phyloP scores from a whole-genome alignment of 2,329 filamentous ascomycete genomes.

The Massarina eburnea region DNA sequence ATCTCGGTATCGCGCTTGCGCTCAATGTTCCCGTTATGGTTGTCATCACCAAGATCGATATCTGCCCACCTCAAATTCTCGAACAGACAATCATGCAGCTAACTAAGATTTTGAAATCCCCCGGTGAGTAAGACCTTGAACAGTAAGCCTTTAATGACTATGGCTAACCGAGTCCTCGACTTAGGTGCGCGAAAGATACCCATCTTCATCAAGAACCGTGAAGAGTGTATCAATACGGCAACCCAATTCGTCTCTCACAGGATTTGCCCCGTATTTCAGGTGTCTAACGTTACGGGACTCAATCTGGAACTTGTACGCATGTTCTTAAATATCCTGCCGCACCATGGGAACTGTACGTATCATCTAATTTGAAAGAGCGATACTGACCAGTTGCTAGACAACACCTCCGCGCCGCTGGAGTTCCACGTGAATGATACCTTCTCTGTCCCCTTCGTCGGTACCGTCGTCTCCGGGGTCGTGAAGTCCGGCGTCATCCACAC shows the following conservation, averaged over 20 bases:
- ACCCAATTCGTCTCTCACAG: constrained; percentile 93
- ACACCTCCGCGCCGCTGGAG: constrained; percentile 81
- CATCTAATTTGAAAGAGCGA: too few relatives aligned
- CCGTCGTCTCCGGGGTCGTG: constrained; percentile 91
- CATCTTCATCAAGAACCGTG: constrained; percentile 87
- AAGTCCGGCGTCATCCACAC: constrained; percentile 81
- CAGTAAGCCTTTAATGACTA: too few relatives aligned
- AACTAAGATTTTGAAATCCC: constrained; percentile 89
- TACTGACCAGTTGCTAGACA: constrained; percentile 49
- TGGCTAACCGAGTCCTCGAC: too few relatives aligned
- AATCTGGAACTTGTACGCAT: constrained; percentile 86
- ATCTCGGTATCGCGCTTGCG: constrained; percentile 89
- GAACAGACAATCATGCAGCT: constrained; percentile 91
- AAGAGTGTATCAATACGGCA: constrained; percentile 92
- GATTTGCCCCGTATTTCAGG: constrained; percentile 96
- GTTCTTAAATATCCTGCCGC: constrained; percentile 93
- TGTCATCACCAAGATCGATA: constrained; percentile 96
- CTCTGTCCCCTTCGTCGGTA: constrained; percentile 95
- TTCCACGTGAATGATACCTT: constrained; percentile 98
- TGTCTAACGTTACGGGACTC: constrained; percentile 95
- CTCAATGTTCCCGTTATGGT: constrained; percentile 98
- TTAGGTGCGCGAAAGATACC: constrained; percentile 93
- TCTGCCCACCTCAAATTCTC: constrained; percentile 92
- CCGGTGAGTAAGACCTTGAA: too few relatives aligned
- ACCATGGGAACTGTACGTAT: constrained; percentile 72